phyloP scores from a whole-genome alignment of 2,329 filamentous ascomycete genomes.

The Sporothrix pseudoabietina region DNA sequence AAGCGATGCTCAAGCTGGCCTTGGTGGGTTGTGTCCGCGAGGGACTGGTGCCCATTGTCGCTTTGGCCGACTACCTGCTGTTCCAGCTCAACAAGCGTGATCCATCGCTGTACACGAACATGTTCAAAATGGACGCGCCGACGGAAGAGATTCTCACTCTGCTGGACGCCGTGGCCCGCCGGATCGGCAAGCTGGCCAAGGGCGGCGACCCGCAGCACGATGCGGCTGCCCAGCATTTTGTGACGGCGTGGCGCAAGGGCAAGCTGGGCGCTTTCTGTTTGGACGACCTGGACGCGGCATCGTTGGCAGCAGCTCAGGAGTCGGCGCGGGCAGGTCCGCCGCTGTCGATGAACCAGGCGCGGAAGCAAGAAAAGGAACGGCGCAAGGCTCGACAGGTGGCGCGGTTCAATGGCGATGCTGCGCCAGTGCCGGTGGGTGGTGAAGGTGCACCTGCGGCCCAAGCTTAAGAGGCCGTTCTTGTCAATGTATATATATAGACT shows the following conservation, averaged over 20 bases:
- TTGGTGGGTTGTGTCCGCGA: slow-evolving; percentile 90
- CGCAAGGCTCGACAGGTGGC: slow-evolving; percentile 46
- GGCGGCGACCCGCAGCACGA: slow-evolving; percentile 72
- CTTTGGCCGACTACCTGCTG: slow-evolving; percentile 86
- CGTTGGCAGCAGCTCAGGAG: slow-evolving; percentile 54
- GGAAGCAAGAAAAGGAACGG: slow-evolving; percentile 65
- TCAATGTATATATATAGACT: not conserved
- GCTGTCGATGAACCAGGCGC: slow-evolving; percentile 68
- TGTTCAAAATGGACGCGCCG: slow-evolving; percentile 59
- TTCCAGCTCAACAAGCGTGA: slow-evolving; percentile 75
- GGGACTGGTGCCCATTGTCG: slow-evolving; percentile 74
- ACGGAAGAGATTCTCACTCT: slow-evolving; percentile 84
- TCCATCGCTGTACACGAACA: slow-evolving; percentile 58
- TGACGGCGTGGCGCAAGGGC: slow-evolving; percentile 81
- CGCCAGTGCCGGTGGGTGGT: not conserved
- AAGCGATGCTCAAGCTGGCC: slow-evolving; percentile 93
- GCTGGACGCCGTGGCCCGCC: slow-evolving; percentile 68
- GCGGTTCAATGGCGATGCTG: slow-evolving; percentile 36
- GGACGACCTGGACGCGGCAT: slow-evolving; percentile 69
- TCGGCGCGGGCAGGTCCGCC: slow-evolving; percentile 49
- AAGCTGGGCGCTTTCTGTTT: slow-evolving; percentile 75
- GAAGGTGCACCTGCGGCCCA: not conserved
- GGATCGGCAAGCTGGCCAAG: slow-evolving; percentile 74
- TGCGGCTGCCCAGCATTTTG: slow-evolving; percentile 74
- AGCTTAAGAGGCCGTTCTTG: not conserved